Percentiles rank a stretch among this genome's conserved stretches.
Conservation (phyloP, 768 basidiomycete species). For the Macrocybe gigantea region DNA sequence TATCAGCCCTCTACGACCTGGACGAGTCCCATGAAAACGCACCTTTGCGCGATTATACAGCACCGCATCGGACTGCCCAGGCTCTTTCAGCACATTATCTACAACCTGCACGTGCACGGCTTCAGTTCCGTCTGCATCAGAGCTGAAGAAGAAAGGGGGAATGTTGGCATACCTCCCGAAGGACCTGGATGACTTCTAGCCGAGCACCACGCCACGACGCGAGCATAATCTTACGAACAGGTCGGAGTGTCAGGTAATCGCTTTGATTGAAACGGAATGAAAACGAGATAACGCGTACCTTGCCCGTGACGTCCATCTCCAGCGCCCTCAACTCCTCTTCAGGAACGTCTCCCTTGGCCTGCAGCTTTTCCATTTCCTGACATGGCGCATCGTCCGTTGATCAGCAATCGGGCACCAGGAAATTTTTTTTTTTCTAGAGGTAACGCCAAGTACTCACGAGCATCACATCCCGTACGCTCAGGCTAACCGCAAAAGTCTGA, state of each 20-base stretch:
- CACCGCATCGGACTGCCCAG: constrained; percentile 61
- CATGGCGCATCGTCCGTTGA: too few relatives aligned
- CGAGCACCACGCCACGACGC: constrained; percentile 98
- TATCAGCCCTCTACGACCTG: not conserved
- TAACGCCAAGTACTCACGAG: constrained; percentile 26
- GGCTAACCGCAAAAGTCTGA: constrained; percentile 23
- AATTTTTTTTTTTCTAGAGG: constrained; percentile 18
- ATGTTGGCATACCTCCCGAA: constrained; percentile 48
- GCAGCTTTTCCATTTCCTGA: constrained; percentile 82
- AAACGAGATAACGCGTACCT: constrained; percentile 36
- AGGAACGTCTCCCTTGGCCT: constrained; percentile 80
- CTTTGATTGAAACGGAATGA: not conserved
- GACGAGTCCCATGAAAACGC: constrained; percentile 7
- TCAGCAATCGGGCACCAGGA: too few relatives aligned
- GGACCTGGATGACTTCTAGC: constrained; percentile 88
- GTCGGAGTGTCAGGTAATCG: not conserved
- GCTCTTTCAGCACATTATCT: constrained; percentile 82
- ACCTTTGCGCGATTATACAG: constrained; percentile 86
- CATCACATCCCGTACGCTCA: constrained; percentile 78
- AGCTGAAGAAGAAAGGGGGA: not conserved
- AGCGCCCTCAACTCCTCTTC: constrained; percentile 84
- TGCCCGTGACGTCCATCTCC: constrained; percentile 92
- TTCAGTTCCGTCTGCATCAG: not conserved
- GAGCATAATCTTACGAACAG: constrained; percentile 64
- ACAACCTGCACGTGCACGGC: constrained; percentile 43